Evolutionary conservation across 352 stramenopile species (phyloP).

Genomic region (Aphanomyces cochlioides): DNA sequence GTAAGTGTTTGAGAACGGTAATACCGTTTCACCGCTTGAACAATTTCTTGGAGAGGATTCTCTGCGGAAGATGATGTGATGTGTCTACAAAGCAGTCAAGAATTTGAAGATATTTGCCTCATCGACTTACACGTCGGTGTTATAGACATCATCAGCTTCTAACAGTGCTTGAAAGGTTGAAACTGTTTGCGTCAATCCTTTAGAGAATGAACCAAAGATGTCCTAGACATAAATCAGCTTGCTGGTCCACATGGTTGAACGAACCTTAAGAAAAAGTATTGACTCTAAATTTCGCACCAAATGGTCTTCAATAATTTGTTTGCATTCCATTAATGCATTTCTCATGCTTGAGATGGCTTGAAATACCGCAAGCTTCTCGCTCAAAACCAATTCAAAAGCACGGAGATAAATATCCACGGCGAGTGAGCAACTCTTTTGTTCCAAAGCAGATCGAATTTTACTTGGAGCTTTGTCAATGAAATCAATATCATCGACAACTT

Average conservation of each 20-base stretch:
- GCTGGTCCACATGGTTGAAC: neutral
- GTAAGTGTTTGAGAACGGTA: neutral
- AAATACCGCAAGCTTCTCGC: constrained; percentile 72
- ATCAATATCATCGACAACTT: constrained; percentile 82
- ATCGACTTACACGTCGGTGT: neutral
- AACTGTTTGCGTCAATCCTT: constrained; percentile 11
- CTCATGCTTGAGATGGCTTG: constrained; percentile 68
- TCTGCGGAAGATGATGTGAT: neutral
- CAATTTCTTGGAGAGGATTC: constrained; percentile 1
- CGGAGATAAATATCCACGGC: constrained; percentile 69
- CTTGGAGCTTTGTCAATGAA: constrained; percentile 64
- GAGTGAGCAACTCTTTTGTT: constrained; percentile 50
- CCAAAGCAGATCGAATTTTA: constrained; percentile 60
- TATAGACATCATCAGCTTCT: neutral
- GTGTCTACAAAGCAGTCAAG: neutral
- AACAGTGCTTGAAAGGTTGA: constrained; percentile 4
- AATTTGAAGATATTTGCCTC: neutral
- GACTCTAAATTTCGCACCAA: constrained; percentile 67
- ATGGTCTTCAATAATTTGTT: constrained; percentile 75
- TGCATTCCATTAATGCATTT: constrained; percentile 81
- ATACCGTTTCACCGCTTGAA: constrained; percentile 3
- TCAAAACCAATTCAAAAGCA: constrained; percentile 78
- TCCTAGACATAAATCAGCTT: neutral
- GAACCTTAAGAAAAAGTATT: constrained; percentile 65
- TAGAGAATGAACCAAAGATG: neutral